Evolutionary conservation across 108 stramenopile species (phyloP).

Genomic region (Thalassiosira profunda): DNA sequence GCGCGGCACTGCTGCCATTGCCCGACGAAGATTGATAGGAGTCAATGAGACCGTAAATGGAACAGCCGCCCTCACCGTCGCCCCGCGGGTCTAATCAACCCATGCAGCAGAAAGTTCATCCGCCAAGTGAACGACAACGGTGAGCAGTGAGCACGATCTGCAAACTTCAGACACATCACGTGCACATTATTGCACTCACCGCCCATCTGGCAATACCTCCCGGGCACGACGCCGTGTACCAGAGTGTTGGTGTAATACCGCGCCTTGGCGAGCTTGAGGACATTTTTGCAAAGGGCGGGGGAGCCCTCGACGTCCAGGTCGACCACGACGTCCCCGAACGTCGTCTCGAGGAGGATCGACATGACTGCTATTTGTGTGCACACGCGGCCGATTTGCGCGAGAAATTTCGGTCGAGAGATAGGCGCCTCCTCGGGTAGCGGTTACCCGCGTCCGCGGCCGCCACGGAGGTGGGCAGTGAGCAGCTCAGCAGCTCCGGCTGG

Average conservation of each 20-base stretch:
- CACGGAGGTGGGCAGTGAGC: too few relatives aligned
- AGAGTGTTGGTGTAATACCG: conserved; percentile 80
- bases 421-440: too few relatives aligned
- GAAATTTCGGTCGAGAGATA: too few relatives aligned
- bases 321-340: conserved; percentile 84
- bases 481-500: too few relatives aligned
- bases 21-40: conserved; percentile 15
- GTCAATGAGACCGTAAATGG: conserved; percentile 78
- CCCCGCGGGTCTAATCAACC: conserved; percentile 81
- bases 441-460: too few relatives aligned
- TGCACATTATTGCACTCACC: too few relatives aligned
- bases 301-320: conserved; percentile 88
- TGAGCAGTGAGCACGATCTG: too few relatives aligned
- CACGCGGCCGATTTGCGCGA: too few relatives aligned
- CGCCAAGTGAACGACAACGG: too few relatives aligned
- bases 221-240: conserved; percentile 75
- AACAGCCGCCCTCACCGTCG: conserved; percentile 94
- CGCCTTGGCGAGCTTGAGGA: conserved; percentile 83
- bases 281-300: conserved; percentile 75
- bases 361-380: conserved; percentile 45
- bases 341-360: conserved; percentile 87
- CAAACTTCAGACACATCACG: too few relatives aligned
- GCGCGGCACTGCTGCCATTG: not conserved
- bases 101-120: too few relatives aligned
- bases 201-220: conserved; percentile 79